Conservation (phyloP, 805 yeast species). For the Yamadazyma laniorum region DNA sequence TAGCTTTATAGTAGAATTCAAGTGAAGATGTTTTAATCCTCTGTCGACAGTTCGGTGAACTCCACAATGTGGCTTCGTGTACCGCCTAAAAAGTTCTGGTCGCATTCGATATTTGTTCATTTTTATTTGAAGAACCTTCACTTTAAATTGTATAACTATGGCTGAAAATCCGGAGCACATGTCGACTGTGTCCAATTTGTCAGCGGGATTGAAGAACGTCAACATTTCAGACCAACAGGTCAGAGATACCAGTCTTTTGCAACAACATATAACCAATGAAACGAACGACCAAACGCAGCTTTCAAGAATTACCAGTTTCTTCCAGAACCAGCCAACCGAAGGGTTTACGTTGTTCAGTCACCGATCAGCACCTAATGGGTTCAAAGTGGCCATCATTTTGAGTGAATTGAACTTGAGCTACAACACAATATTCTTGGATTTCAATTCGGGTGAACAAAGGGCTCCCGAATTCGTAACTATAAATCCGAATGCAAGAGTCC, state of each 20-base stretch:
- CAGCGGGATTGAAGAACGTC: conserved; percentile 47
- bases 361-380: conserved; percentile 91
- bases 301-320: conserved; percentile 66
- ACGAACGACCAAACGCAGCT: conserved; percentile 40
- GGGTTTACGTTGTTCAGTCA: conserved; percentile 85
- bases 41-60: background rate
- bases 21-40: background rate
- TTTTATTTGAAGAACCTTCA: no score
- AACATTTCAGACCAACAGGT: conserved; percentile 41
- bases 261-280: conserved; percentile 45
- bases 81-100: no score
- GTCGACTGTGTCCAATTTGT: conserved; percentile 40
- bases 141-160: background rate
- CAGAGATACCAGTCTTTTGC: conserved; percentile 42
- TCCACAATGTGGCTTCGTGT: background rate
- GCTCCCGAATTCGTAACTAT: conserved; percentile 92
- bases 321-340: conserved; percentile 70
- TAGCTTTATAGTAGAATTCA: background rate
- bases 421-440: conserved; percentile 81
- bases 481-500: conserved; percentile 94
- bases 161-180: conserved; percentile 9
- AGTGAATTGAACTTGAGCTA: conserved; percentile 79
- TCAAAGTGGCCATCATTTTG: conserved; percentile 88
- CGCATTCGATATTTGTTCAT: no score
- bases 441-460: conserved; percentile 85